Percentiles rank a stretch among this genome's conserved stretches.
phyloP scores from a whole-genome alignment of 805 yeast species.

The Saturnispora saitoi region DNA sequence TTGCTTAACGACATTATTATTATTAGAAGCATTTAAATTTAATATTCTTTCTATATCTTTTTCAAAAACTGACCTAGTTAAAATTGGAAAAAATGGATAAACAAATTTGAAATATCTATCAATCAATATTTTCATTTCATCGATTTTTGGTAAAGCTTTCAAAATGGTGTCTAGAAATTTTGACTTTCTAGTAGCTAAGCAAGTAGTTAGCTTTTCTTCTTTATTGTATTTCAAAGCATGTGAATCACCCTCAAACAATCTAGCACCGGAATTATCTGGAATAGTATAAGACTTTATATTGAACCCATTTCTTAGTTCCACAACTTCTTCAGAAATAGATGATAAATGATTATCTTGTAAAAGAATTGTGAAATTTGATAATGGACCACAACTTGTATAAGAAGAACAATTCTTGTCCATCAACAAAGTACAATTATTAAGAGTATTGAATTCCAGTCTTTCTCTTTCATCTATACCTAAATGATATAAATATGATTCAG shows the following conservation, averaged over 20 bases:
- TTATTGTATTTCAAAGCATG: not conserved
- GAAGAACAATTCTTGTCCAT: not conserved
- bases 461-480: conserved; percentile 7
- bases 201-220: conserved; percentile 10
- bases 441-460: not conserved
- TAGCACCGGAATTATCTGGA: not conserved
- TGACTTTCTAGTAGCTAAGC: conserved; percentile 10
- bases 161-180: conserved; percentile 23
- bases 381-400: conserved; percentile 1
- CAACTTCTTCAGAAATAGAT: not conserved
- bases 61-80: conserved; percentile 31
- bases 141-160: conserved; percentile 33
- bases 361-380: conserved; percentile 1
- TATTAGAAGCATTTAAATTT: not conserved
- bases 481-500: not conserved
- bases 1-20: conserved; percentile 14
- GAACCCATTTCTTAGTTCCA: conserved; percentile 13
- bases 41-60: conserved; percentile 31
- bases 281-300: not conserved
- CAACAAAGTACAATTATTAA: not conserved
- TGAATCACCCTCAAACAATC: not conserved
- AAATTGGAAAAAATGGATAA: conserved; percentile 40
- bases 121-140: conserved; percentile 37
- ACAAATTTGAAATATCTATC: conserved; percentile 36
- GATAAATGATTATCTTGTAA: conserved; percentile 5